Evolutionary conservation across 2,329 filamentous ascomycete species (phyloP), one percentile per base, ranked within the genome.

Genomic region (Bisporella sp.): DNA sequence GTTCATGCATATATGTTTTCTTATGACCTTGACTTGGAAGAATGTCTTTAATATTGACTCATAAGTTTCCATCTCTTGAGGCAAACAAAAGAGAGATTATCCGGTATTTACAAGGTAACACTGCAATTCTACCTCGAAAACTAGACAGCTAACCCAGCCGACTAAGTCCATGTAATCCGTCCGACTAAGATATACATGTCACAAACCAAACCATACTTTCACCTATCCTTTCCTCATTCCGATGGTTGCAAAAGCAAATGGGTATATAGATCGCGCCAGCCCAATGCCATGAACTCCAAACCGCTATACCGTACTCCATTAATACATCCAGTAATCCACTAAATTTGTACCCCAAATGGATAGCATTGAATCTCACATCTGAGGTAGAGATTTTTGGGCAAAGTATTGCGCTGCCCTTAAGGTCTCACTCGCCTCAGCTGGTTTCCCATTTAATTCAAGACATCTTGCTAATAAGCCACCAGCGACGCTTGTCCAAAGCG

Each of bases 401-500:
- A n/a, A 8, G n/a, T 37, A 37, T 37, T 37, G 35, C n/a, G 8
- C 8, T 9, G 35, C 35, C 35, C 35, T 37, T 45, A 6, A 13
- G 12, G 28, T 31, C 31, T 5, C n/a, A 13, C 64, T 64, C 8
- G 79, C 78, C 55, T 83, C 76, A 4, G 68, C 68, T 9, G 64
- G 65, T 59, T 85, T 81, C 28, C 87, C 87, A 61, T 87, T 81
- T 49, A 86, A 77, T 59, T 89, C 86, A 56, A 85, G 78, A 28
- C 84, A 88, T 60, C 89, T 81, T 1, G 84, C 84, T 45, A 92
- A 73, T 78, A 93, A 85, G 28, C 85, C 85, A 57, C 87, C 83
- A 1, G 87, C 85, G 6, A 95, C 89, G 61, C 85, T 90, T 71
- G 83, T 83, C 87, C 87, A 91, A 46, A 90, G 68, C 12, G 81